A percentile compares a stretch with the other conserved stretches of the same genome.
These are phyloP conservation scores for Podospora pseudocomata DNA, from an alignment of 495 filamentous ascomycete genomes.

Conservation along the genomic window DNA sequence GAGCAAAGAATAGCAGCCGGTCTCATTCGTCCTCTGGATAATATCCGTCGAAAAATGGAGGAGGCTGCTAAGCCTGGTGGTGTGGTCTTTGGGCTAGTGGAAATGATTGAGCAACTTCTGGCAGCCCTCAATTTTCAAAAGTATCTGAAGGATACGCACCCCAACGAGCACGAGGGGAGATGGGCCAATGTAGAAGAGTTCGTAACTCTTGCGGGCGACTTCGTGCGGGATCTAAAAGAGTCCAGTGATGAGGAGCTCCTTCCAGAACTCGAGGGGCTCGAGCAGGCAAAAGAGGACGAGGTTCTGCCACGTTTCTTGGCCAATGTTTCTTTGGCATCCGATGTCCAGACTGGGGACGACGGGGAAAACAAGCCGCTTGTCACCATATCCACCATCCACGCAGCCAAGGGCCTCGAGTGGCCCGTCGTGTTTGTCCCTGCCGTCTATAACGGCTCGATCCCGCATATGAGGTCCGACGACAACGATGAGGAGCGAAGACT, in stretches of 20 bases:
- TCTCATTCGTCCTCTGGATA: conserved; percentile 49
- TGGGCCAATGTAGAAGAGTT: conserved; percentile 95
- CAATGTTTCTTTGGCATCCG: conserved; percentile 82
- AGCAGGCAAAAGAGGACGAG: conserved; percentile 66
- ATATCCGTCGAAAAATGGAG: conserved; percentile 61
- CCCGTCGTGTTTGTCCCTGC: conserved; percentile 93
- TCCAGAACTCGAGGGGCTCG: conserved; percentile 71
- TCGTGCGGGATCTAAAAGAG: conserved; percentile 46
- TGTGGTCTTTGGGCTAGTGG: conserved; percentile 52
- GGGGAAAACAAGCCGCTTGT: conserved; percentile 61
- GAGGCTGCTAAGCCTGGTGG: conserved; percentile 32
- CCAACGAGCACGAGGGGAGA: conserved; percentile 71
- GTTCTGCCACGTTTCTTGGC: conserved; percentile 77
- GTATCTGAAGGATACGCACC: conserved; percentile 65
- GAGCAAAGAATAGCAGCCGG: conserved; percentile 52
- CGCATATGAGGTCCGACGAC: conserved; percentile 90
- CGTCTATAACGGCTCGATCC: conserved; percentile 87
- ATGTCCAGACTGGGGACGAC: conserved; percentile 59
- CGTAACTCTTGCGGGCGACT: conserved; percentile 70
- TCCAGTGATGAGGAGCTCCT: conserved; percentile 66
- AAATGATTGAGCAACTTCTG: conserved; percentile 72
- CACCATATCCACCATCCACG: conserved; percentile 95
- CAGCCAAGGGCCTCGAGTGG: conserved; percentile 97
- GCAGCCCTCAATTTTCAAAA: conserved; percentile 69
- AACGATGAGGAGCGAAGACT: conserved; percentile 83